Base-by-base conservation (phyloP, 768 basidiomycete genomes). In the Cyclocybe cylindracea region DNA sequence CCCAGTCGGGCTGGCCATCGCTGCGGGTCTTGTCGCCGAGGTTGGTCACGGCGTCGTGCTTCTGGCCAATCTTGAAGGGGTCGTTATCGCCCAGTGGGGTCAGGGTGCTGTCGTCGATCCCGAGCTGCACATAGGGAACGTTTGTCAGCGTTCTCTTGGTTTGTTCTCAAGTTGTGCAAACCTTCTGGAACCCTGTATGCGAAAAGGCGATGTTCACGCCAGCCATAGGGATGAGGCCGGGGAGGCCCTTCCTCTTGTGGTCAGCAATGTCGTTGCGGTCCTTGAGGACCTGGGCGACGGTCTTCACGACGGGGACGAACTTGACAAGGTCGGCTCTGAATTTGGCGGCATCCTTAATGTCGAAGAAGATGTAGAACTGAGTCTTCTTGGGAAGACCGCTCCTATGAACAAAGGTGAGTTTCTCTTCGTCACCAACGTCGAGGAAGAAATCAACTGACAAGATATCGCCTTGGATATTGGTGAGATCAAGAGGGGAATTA, bases 191-290 rank as follows among this genome's bases (percentile, higher is more conserved):
- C 11, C 80, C 83, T 11, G 62, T 61, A 24, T 78, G 76, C 7
- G 82, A 79, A 63, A 84, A 81, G 10, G 80, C 69, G 40, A 83
- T 72, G 66, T 83, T 84, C 39, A 82, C 70, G 8, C 77, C 78
- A 10, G 64, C 65, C 50, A 79, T 60, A 18, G 68, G 71, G 49
- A 79, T 58, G 18, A 74, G 62, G 9, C 59, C 59, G 36, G 64
- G 64, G 39, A 62, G 63, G 11, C 64, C 67, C 47, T 61, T 63
- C 53, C 65, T 66, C 67, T 75, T 78, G 60, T 72, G 70, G 46
- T 74, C 64, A 1, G 64, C 62, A 38, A 78, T 77, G 13, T 46
- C 60, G 19, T 74, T 61, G 37, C 74, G 65, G 65, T 79, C 78
- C 33, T 70, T 61, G 39, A 74, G 52, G 29, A 77, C 69, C 54